Base-by-base conservation (phyloP, 73 alveolate species). In the Paramecium tetraurelia region DNA sequence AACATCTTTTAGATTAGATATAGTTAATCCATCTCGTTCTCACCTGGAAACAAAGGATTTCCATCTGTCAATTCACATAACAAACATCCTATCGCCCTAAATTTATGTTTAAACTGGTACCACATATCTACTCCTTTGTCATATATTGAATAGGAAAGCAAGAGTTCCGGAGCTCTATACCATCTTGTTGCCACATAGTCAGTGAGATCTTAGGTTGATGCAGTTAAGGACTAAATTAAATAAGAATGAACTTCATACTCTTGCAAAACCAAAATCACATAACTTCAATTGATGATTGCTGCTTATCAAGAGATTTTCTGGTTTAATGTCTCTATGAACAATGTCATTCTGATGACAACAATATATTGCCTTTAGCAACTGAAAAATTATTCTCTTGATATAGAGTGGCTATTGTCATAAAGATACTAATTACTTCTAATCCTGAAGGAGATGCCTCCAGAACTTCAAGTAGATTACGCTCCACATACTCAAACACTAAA, bases 1-100 rank as follows among this genome's bases (percentile, higher is more conserved):
- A 97, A 75, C 68, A 95, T 70, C 92, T 97, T 97, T 59, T 96
- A 95, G n/a, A 97, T 97, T 46, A 96, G 86, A 94, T 95, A 95
- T 7, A 97, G 95, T 93, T 97, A 93, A 87, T 97, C 99, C 68
- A 96, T 92, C 71, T 97, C 99, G 84, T 95, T 94, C 80, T 97
- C 99, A 35, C 99, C 99, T 29, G 99, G 99, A 92, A 97, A 97
- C 59, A 97, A 92, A 3, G 99, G 99, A 83, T 97, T 95, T 11
- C 99, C 98, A 96, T 97, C 99, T 22, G 95, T 96, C 48, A 97
- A 89, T 93, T 97, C 99, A 18, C 99, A 98, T 98, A 97, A 95
- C 18, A 97, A 94, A 92, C 99, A 97, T 31, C 99, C 99, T 22
- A 96, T 95, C 1, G 90, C 90, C 90, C 86, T 72, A 36, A 72